Conservation (phyloP, 371 early-diverging fungal species). For the Mucor saturninus region DNA sequence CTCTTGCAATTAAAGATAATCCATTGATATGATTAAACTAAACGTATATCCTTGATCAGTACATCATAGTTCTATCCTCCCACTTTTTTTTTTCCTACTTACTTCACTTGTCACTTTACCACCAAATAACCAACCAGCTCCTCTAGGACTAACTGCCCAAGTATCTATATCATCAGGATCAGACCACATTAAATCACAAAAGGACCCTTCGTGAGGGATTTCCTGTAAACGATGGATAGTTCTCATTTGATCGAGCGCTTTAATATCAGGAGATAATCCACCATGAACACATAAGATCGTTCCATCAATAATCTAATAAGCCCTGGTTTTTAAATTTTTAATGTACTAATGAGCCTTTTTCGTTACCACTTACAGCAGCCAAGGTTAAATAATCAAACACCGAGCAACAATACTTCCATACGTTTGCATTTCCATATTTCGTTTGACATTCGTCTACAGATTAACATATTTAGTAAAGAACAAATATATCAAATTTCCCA, state of each 20-base stretch:
- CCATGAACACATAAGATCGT: slow-evolving; percentile 98
- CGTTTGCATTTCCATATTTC: slow-evolving; percentile 98
- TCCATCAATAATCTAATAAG: slow-evolving; percentile 50
- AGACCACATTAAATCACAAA: slow-evolving; percentile 96
- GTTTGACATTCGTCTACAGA: slow-evolving; percentile 94
- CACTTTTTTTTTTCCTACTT: slow-evolving; percentile 4
- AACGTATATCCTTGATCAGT: too few relatives aligned
- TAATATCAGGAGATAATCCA: slow-evolving; percentile 97
- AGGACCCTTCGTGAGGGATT: slow-evolving; percentile 98
- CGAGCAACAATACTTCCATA: slow-evolving; percentile 99
- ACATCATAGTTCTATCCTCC: too few relatives aligned
- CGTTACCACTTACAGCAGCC: slow-evolving; percentile 83
- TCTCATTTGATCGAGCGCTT: slow-evolving; percentile 97
- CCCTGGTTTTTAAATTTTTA: neutral
- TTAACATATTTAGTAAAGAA: neutral
- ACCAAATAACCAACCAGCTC: slow-evolving; percentile 99
- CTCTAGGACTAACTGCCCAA: slow-evolving; percentile 99
- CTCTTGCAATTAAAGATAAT: slow-evolving; percentile 95
- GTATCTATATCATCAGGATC: slow-evolving; percentile 96
- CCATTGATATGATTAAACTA: slow-evolving; percentile 98
- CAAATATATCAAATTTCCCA: neutral
- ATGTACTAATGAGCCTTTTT: neutral
- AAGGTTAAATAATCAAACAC: slow-evolving; percentile 99
- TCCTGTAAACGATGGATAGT: slow-evolving; percentile 97
- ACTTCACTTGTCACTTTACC: slow-evolving; percentile 95